phyloP scores from a whole-genome alignment of 345 rosid species.

The Punica granatum region DNA sequence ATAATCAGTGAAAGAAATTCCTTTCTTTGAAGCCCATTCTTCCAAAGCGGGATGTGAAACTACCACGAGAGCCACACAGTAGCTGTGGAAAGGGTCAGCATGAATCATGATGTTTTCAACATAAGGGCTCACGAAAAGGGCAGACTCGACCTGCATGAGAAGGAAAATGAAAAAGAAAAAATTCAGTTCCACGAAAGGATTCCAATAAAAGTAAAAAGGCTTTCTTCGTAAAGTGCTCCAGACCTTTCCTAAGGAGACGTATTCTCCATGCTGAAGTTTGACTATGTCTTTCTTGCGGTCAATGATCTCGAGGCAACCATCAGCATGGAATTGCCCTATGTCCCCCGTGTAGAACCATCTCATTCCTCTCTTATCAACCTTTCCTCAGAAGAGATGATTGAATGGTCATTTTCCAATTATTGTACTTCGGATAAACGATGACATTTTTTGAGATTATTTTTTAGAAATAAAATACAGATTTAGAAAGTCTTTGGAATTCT shows the following conservation, averaged over 20 bases:
- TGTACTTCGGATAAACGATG: not conserved
- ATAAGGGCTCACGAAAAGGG: slow-evolving; percentile 58
- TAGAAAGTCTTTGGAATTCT: slow-evolving; percentile 5
- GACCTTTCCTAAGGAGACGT: slow-evolving; percentile 97
- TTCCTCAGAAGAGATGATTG: slow-evolving; percentile 11
- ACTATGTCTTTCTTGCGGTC: slow-evolving; percentile 96
- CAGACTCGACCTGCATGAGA: slow-evolving; percentile 73
- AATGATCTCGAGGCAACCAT: slow-evolving; percentile 96
- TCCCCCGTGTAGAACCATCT: slow-evolving; percentile 99
- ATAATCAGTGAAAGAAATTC: slow-evolving; percentile 20
- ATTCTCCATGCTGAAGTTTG: slow-evolving; percentile 98
- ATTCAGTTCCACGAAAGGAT: not conserved
- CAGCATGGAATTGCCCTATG: slow-evolving; percentile 80
- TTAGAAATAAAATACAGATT: not conserved
- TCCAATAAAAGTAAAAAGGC: not conserved
- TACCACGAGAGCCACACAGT: slow-evolving; percentile 88
- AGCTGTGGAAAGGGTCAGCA: slow-evolving; percentile 87
- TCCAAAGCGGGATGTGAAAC: slow-evolving; percentile 37
- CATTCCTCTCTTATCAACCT: slow-evolving; percentile 95
- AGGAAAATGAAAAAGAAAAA: not conserved
- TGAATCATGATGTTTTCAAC: slow-evolving; percentile 86
- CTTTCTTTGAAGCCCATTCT: not conserved
- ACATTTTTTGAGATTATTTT: not conserved
- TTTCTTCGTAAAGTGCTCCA: slow-evolving; percentile 7
- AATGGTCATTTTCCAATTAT: not conserved